Evolutionary conservation across 192 early-diverging fungal species (phyloP), one percentile per base, ranked within the genome.

Genomic region (Linnemannia elongata): DNA sequence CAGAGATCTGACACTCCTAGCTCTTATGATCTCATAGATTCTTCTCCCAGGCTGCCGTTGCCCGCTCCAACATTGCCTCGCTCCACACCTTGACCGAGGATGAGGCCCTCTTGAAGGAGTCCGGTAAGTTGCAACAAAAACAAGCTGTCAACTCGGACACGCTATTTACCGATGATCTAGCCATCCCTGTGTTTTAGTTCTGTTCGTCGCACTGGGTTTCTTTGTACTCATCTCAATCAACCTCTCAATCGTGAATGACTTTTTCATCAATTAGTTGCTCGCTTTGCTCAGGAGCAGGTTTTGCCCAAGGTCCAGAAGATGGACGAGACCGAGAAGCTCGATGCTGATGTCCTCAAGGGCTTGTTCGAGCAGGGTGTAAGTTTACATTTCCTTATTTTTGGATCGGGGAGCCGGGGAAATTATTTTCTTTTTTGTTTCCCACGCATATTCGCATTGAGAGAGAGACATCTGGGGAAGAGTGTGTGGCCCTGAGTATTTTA

Each of bases 311-410:
- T 98, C 13, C 72, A 84, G 13, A 88, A 96, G 76, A 99, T 99
- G 98, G 98, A 99, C 89, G 97, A 98, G 89, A 89, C 85, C 6
- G 98, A 99, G 88, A 77, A 90, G 78, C 83, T 98, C 79, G 97
- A 98, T 88, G 90, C 94, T 49, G 71, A 88, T 38, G 90, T 99
- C 55, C 86, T 99, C 74, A 90, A 95, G 77, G 96, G 95, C 9
- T 89, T 98, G 49, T 99, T 99, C 76, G 96, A 99, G 35, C 93
- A 95, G 82, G 98, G 97, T 75, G 95, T 95, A 92, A 79, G 94
- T 91, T n/a, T 27, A 18, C 22, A 27, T 39, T 39, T 41, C 41
- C 17, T 15, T 45, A 42, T 12, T 33, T 72, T 38, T 47, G 20
- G 27, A 49, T 60, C 33, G 35, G 44, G 47, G 52, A 36, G 35